Percentiles rank a stretch among this genome's conserved stretches.
Conservation (phyloP, 495 filamentous ascomycete species). For the Penicillium cataractarum region DNA sequence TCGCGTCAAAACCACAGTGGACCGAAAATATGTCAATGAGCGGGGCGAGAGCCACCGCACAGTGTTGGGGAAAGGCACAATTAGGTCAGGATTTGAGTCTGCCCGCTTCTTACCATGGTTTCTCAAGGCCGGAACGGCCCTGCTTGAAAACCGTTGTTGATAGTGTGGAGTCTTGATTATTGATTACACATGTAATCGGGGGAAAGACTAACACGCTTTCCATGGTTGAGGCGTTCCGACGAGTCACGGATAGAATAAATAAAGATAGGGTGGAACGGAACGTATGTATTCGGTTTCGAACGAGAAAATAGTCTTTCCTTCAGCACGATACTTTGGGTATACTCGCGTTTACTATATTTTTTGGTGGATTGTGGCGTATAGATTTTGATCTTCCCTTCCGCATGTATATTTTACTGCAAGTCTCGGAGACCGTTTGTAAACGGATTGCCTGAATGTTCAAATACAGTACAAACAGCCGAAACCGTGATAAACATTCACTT, state of each 20-base stretch:
- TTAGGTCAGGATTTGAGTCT: not conserved
- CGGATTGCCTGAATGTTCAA: not conserved
- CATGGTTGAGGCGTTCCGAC: constrained; percentile 17
- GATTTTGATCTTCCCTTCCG: not conserved
- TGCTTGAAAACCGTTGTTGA: constrained; percentile 31
- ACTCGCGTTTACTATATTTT: not conserved
- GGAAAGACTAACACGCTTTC: constrained; percentile 14
- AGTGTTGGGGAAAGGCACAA: not conserved
- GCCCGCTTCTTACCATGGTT: constrained; percentile 25
- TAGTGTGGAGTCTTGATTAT: constrained; percentile 25
- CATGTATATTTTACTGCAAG: constrained; percentile 20
- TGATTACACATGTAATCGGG: constrained; percentile 16
- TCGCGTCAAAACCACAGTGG: constrained; percentile 28
- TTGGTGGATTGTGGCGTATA: constrained; percentile 10
- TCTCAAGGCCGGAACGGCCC: constrained; percentile 29
- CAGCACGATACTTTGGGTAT: constrained; percentile 6
- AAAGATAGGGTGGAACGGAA: constrained; percentile 14
- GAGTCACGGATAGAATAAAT: constrained; percentile 13
- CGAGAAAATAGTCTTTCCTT: not conserved
- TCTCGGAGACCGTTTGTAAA: constrained; percentile 10
- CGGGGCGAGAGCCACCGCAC: constrained; percentile 21
- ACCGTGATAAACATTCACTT: not conserved
- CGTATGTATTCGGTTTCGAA: constrained; percentile 10
- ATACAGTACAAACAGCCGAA: constrained; percentile 4
- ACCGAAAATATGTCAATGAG: constrained; percentile 21